Base-by-base conservation (phyloP, 225 moss, liverwort and hornwort species). In the Straminergon stramineum region DNA sequence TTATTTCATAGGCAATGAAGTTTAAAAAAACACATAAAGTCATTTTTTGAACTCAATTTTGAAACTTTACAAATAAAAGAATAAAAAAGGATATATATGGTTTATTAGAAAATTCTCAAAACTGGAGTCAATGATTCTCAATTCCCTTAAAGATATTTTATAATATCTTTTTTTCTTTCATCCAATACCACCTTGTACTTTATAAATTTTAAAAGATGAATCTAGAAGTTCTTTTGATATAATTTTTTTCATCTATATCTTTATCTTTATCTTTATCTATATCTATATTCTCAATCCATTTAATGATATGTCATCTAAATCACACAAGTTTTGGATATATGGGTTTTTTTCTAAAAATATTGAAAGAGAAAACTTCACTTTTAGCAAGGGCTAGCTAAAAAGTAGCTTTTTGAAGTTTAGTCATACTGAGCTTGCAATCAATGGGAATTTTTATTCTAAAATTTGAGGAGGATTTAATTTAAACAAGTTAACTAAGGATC, bases 41-140 rank as follows among this genome's bases (percentile, higher is more conserved):
- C 2, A 0, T 5, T 24, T 70, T 73, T 27, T 73, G 15, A 41
- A 43, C 2, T 43, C 16, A 41, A 39, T 70, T 39, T 39, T 39
- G 7, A 39, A 39, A 8, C 23, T 13, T 69, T n/a, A 12, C 22
- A 71, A 71, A 9, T 4, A 41, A 71, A 71, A 26, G 15, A 41
- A 9, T 45, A 48, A 41, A 0, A 39, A 41, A 71, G 2, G 15
- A 15, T 15, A 41, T 0, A 0, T 43, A 73, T 28, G 5, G 3
- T 28, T n/a, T 16, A 43, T 3, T 16, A 27, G 4, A 73, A 3
- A 1, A 43, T 73, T 43, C 3, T 43, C 15, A 73, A 27, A 5
- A 73, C 9, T 73, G 1, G 3, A 43, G 1, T 27, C 9, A 8
- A 41, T 71, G 41, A 43, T 43, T 73, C 5, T 15, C 27, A 73